These are phyloP conservation scores for Peltaster fructicola DNA, from an alignment of 2,329 filamentous ascomycete genomes.

Conservation along the genomic window DNA sequence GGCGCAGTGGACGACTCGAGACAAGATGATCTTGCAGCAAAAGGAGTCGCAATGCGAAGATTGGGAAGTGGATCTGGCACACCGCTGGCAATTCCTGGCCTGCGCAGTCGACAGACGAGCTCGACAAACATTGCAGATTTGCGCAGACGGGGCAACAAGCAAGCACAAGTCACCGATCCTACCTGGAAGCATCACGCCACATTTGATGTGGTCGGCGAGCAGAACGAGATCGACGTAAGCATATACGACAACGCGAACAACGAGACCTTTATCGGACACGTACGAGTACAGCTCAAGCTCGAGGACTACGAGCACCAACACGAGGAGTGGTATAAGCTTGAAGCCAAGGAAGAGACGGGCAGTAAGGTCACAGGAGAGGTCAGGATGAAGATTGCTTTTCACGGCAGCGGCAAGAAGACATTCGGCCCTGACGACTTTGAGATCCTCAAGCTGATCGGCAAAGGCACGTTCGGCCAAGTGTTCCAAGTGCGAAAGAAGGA, in stretches of 20 bases:
- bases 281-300: constrained; percentile 58
- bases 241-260: constrained; percentile 76
- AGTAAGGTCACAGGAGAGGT: constrained; percentile 72
- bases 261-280: constrained; percentile 82
- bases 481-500: constrained; percentile 98
- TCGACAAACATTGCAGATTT: constrained; percentile 66
- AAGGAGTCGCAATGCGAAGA: constrained; percentile 31
- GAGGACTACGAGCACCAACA: constrained; percentile 53
- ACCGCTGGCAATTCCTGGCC: constrained; percentile 74
- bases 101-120: constrained; percentile 92
- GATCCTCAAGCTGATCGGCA: constrained; percentile 92
- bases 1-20: constrained; percentile 25
- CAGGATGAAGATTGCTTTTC: constrained; percentile 69
- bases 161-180: constrained; percentile 57
- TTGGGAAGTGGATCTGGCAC: constrained; percentile 65
- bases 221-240: constrained; percentile 80
- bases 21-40: constrained; percentile 40
- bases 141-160: constrained; percentile 26
- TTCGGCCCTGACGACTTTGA: constrained; percentile 93
- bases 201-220: constrained; percentile 86
- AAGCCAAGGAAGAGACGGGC: constrained; percentile 50
- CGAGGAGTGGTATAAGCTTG: constrained; percentile 71
- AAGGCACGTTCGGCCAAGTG: constrained; percentile 95
- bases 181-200: constrained; percentile 91
- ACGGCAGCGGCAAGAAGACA: constrained; percentile 73